Evolutionary conservation across 306 rosid genomes (phyloP).

Genomic region (Heteromeles arbutifolia): DNA sequence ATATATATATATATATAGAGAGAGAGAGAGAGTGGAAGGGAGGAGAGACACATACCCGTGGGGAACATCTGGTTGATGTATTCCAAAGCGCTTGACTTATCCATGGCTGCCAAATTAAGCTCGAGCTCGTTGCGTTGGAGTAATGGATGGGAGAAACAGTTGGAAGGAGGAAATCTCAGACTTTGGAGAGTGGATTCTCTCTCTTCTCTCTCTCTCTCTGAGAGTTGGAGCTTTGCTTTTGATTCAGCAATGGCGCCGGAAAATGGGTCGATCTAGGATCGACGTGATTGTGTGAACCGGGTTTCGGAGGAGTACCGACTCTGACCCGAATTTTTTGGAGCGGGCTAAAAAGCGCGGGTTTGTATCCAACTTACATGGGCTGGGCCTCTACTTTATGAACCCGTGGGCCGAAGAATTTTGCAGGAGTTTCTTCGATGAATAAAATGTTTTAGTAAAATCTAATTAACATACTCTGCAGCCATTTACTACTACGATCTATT

Average conservation of each 20-base stretch:
- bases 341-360: background rate
- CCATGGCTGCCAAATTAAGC: conserved; percentile 38
- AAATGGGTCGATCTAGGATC: conserved; percentile 10
- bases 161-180: conserved; percentile 1
- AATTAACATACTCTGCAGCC: too few species aligned
- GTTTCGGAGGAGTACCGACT: background rate
- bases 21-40: background rate
- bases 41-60: conserved; percentile 48
- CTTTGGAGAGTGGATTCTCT: background rate
- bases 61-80: conserved; percentile 99
- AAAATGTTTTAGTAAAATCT: too few species aligned
- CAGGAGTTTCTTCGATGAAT: background rate
- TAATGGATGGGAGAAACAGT: background rate
- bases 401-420: background rate
- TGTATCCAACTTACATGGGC: background rate
- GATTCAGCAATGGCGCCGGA: background rate
- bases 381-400: background rate
- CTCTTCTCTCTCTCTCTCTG: too few species aligned
- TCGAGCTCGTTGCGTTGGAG: background rate
- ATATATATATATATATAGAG: background rate
- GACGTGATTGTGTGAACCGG: background rate
- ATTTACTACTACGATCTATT: too few species aligned
- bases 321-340: conserved; percentile 6
- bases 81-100: conserved; percentile 92
- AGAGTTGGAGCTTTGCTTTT: background rate